Percentiles rank a stretch among this genome's conserved stretches.
Evolutionary conservation across 2,329 filamentous ascomycete genomes (phyloP).

Genomic region (Fusarium sp.): DNA sequence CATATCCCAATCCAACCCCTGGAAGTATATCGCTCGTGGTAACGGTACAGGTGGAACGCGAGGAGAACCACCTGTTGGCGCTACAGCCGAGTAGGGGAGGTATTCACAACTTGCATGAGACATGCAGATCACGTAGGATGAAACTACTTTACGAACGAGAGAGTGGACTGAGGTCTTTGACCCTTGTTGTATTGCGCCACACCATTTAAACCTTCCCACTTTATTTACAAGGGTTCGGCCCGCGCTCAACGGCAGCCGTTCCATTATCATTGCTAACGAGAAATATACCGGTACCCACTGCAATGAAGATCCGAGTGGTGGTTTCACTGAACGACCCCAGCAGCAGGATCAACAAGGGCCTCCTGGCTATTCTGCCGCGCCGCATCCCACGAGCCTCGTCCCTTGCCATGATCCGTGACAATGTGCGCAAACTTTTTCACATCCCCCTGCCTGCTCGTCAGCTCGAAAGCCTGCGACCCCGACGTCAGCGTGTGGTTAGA

Average conservation of each 20-base stretch:
- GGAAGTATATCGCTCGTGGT: neutral
- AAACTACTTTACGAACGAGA: neutral
- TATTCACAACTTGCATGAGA: neutral
- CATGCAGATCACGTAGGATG: neutral
- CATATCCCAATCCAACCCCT: neutral
- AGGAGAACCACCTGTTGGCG: neutral
- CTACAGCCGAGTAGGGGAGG: constrained; percentile 1
- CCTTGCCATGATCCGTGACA: neutral
- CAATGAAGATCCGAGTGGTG: neutral
- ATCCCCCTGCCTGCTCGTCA: neutral
- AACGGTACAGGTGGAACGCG: neutral
- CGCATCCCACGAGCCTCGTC: constrained; percentile 1
- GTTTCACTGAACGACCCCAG: neutral
- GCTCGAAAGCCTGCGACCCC: constrained; percentile 1
- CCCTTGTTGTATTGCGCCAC: neutral
- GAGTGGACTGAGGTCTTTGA: neutral
- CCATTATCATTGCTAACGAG: neutral
- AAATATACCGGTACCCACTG: neutral
- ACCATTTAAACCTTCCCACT: neutral
- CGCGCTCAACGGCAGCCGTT: neutral
- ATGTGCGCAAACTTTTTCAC: constrained; percentile 5
- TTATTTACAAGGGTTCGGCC: neutral
- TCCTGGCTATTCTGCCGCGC: constrained; percentile 17
- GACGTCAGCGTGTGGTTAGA: neutral
- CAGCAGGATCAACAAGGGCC: constrained; percentile 11